Evolutionary conservation across 2,329 filamentous ascomycete genomes (phyloP).

Genomic region (Phyllosticta ampelicida): DNA sequence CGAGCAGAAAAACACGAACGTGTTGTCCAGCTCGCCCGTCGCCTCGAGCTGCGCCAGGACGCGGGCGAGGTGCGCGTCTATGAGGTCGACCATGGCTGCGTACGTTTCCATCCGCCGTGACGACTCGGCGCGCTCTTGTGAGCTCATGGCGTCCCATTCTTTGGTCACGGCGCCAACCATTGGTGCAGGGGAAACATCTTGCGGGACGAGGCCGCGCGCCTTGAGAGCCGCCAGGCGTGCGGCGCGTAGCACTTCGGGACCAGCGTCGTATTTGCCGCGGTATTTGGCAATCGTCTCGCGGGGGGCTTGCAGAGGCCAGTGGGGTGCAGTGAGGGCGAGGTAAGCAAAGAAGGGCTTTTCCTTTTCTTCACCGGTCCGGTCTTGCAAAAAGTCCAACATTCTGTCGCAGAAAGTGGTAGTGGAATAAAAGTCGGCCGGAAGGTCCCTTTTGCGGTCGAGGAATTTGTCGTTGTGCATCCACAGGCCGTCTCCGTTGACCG

Average conservation of each 20-base stretch:
- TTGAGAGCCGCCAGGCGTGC: not conserved
- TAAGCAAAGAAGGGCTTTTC: conserved; percentile 10
- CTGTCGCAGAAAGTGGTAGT: conserved; percentile 1
- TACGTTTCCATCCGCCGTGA: conserved; percentile 7
- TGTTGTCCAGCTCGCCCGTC: conserved; percentile 8
- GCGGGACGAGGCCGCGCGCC: conserved; percentile 1
- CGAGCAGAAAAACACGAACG: conserved; percentile 9
- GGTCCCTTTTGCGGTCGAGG: conserved; percentile 3
- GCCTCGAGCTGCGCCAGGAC: conserved; percentile 2
- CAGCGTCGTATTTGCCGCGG: conserved; percentile 4
- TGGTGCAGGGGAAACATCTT: conserved; percentile 3
- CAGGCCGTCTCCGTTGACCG: not conserved
- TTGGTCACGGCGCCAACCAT: not conserved
- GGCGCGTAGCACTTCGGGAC: not conserved
- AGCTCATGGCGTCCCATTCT: conserved; percentile 2
- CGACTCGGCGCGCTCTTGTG: not conserved
- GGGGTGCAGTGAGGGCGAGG: conserved; percentile 3
- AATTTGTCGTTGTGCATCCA: conserved; percentile 8
- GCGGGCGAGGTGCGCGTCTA: not conserved
- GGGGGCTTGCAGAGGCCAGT: conserved; percentile 9
- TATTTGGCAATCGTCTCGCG: conserved; percentile 1
- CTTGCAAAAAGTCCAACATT: not conserved
- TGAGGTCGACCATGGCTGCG: conserved; percentile 9
- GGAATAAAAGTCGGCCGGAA: conserved; percentile 5
- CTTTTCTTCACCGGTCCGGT: not conserved